Evolutionary conservation across 257 asterid species (phyloP), one percentile per base, ranked within the genome.

Genomic region (Striga asiatica): DNA sequence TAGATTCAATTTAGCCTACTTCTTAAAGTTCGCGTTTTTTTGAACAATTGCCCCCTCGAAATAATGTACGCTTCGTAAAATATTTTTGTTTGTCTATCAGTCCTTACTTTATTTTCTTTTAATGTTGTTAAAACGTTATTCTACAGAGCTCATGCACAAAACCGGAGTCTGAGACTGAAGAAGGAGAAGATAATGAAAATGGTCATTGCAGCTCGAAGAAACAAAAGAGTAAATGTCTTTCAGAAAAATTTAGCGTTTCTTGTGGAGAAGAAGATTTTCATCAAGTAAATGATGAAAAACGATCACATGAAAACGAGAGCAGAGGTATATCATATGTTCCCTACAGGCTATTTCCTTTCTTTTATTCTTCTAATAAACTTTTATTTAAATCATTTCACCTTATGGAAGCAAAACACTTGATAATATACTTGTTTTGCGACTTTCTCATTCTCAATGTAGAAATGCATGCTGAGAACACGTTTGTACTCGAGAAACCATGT

Each of bases 91-190:
- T 18, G 11, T 6, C 23, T n/a, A n/a, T 17, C 17, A 41, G 48
- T 63, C 7, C 22, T 24, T 0, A 56, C 39, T 32, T 14, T 21
- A 24, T 25, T 10, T 31, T 8, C 48, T 58, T 71, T 6, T 34
- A 62, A n/a, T n/a, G n/a, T n/a, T n/a, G n/a, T n/a, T n/a, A n/a
- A n/a, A n/a, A n/a, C n/a, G n/a, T n/a, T n/a, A n/a, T n/a, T n/a
- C 56, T 65, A 68, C 76, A 89, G 96, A 89, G 98, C 70, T 89
- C 97, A 58, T 79, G 92, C 75, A 69, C 94, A 23, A 86, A 83
- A 69, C 91, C 96, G 16, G 93, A 72, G 34, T 64, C 65, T 17
- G 86, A 74, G 45, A 50, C 61, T 19, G 89, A 77, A 58, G 89
- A 77, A 58, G 79, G 69, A 41, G 78, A 76, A 18, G 80, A 69